Base-by-base conservation (phyloP, 2,329 filamentous ascomycete genomes). In the Sporothrix humicola region DNA sequence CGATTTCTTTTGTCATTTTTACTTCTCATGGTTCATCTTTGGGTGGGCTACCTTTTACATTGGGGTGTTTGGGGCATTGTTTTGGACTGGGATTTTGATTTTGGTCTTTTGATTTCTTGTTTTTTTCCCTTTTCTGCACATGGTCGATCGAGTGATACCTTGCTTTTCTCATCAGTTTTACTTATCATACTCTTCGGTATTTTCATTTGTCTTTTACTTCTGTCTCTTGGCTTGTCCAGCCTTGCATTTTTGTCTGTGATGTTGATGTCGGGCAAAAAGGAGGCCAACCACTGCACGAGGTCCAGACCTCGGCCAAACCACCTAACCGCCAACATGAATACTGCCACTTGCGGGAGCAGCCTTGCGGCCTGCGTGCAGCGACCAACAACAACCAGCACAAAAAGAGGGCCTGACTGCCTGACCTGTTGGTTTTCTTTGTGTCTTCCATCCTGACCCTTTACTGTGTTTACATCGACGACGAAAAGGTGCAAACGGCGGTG, bases 141-240 rank as follows among this genome's bases (percentile, higher is more conserved):
- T 26, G 42, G 42, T 44, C 20, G 61, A 66, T 66, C 61, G 61
- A 48, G 61, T 66, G 61, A 66, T 66, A 66, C 61, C 61, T 66
- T 66, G 61, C n/a, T 46, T 6, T 65, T 58, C n/a, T 48, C 44
- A 13, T 37, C 9, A 37, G 13, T n/a, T 52, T 44, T 46, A 26
- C 20, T 26, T 13, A 17, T 15, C 42, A 48, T 44, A 66, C 42
- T 44, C 37, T 7, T n/a, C 3, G 8, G 3, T 12, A 17, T 17
- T 37, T 48, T 56, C 26, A 56, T 37, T 63, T 73, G 17, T 59
- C 56, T 44, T 26, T 44, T 37, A 37, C 20, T 48, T 26, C n/a
- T 9, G 4, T 61, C 4, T 31, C 56, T 48, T 44, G 13, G 26
- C 2, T 56, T 12, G 3, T 54, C n/a, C 54, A 26, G 20, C 20